Percentiles rank a stretch among this genome's conserved stretches.
These are phyloP conservation scores for Chamaecrista fasciculata DNA, from an alignment of 306 rosid genomes.

Conservation along the genomic window DNA sequence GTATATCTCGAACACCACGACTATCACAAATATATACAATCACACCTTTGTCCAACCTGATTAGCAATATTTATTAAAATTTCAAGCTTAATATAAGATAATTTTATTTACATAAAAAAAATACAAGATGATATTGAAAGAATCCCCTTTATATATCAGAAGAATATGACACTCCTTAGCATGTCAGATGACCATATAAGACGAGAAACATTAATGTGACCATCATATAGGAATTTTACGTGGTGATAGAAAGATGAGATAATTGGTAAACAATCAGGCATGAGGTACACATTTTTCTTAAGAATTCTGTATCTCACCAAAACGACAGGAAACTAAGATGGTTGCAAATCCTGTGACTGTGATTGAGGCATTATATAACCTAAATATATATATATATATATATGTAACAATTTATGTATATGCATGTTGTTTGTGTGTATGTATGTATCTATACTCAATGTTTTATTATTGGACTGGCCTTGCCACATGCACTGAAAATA, in stretches of 20 bases:
- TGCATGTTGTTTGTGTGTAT: too few species aligned
- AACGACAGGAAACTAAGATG: not conserved
- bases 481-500: conserved; percentile 13
- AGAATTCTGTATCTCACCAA: not conserved
- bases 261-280: not conserved
- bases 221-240: not conserved
- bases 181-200: not conserved
- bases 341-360: not conserved
- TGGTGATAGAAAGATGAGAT: not conserved
- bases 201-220: not conserved
- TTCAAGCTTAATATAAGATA: conserved; percentile 22
- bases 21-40: conserved; percentile 89
- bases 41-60: conserved; percentile 98
- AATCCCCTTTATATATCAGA: conserved; percentile 7
- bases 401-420: too few species aligned
- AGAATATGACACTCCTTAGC: not conserved
- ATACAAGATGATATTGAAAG: conserved; percentile 1
- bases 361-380: not conserved
- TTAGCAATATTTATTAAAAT: conserved; percentile 37
- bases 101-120: not conserved
- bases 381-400: too few species aligned
- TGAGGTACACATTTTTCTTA: not conserved
- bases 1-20: conserved; percentile 89
- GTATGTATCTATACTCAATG: too few species aligned
- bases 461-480: not conserved